phyloP scores from a whole-genome alignment of 2,329 filamentous ascomycete species.

The Talaromyces amestolkiae region DNA sequence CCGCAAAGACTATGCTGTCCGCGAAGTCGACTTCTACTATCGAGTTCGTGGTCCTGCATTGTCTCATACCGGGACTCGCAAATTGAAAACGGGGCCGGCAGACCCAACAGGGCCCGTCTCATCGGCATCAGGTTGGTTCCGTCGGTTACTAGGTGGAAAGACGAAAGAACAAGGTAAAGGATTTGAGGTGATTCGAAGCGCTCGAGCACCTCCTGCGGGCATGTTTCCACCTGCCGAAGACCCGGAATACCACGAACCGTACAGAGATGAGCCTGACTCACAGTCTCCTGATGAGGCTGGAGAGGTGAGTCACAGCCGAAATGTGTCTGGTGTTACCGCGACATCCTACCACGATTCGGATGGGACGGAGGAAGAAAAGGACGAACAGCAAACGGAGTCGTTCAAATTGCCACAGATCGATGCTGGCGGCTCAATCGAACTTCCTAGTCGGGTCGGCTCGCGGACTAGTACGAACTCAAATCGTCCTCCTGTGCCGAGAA shows the following conservation, averaged over 20 bases:
- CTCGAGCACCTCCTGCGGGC: slow-evolving; percentile 78
- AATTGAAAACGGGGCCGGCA: slow-evolving; percentile 87
- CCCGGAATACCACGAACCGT: slow-evolving; percentile 64
- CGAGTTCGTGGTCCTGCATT: slow-evolving; percentile 84
- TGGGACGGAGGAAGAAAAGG: slow-evolving; percentile 13
- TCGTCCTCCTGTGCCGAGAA: slow-evolving; percentile 54
- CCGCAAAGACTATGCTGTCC: slow-evolving; percentile 83
- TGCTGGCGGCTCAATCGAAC: slow-evolving; percentile 57
- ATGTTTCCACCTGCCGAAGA: slow-evolving; percentile 50
- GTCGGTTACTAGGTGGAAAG: slow-evolving; percentile 74
- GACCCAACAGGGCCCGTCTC: slow-evolving; percentile 91
- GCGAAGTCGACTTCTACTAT: slow-evolving; percentile 97
- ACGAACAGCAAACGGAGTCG: slow-evolving; percentile 18
- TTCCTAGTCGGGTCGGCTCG: slow-evolving; percentile 64
- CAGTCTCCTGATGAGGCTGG: slow-evolving; percentile 18
- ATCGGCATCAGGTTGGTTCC: slow-evolving; percentile 86
- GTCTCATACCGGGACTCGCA: slow-evolving; percentile 75
- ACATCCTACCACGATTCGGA: slow-evolving; percentile 32
- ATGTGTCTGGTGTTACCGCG: slow-evolving; percentile 24
- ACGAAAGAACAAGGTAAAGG: slow-evolving; percentile 94
- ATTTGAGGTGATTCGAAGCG: slow-evolving; percentile 91
- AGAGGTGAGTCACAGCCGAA: slow-evolving; percentile 26
- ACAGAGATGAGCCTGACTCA: slow-evolving; percentile 52
- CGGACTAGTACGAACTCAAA: slow-evolving; percentile 50
- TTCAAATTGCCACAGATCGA: slow-evolving; percentile 62